These are phyloP conservation scores for Telfairia occidentalis DNA, from an alignment of 331 rosid genomes.

Conservation along the genomic window DNA sequence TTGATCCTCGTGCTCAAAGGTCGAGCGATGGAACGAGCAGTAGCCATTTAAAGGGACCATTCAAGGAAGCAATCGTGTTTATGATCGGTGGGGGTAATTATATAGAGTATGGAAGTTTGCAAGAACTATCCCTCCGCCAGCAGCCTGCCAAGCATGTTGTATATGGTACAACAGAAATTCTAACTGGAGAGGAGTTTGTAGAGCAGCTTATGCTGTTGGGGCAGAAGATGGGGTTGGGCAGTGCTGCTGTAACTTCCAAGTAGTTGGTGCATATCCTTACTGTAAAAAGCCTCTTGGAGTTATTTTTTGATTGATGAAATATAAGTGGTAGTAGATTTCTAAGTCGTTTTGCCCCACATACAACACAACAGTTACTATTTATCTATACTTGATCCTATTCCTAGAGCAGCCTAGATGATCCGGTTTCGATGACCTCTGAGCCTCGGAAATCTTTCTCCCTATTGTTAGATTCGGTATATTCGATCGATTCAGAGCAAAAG, in stretches of 20 bases:
- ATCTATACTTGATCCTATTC: neutral
- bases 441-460: neutral
- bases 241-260: slow-evolving; percentile 32
- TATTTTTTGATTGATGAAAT: neutral
- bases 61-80: slow-evolving; percentile 79
- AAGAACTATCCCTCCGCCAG: slow-evolving; percentile 59
- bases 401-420: neutral
- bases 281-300: neutral
- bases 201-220: slow-evolving; percentile 79
- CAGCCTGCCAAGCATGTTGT: slow-evolving; percentile 67
- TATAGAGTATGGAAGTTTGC: slow-evolving; percentile 73
- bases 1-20: slow-evolving; percentile 81
- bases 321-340: neutral
- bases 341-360: neutral
- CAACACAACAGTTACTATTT: neutral
- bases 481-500: neutral
- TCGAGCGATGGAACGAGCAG: slow-evolving; percentile 53
- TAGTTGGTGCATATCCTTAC: slow-evolving; percentile 24
- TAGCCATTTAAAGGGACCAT: slow-evolving; percentile 70
- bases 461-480: neutral
- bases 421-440: neutral
- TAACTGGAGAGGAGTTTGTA: slow-evolving; percentile 76
- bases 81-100: slow-evolving; percentile 92
- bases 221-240: slow-evolving; percentile 76
- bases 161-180: slow-evolving; percentile 77